A percentile compares a stretch with the other conserved stretches of the same genome.
Evolutionary conservation across 257 asterid genomes (phyloP).

Genomic region (Nicotiana benthamiana): DNA sequence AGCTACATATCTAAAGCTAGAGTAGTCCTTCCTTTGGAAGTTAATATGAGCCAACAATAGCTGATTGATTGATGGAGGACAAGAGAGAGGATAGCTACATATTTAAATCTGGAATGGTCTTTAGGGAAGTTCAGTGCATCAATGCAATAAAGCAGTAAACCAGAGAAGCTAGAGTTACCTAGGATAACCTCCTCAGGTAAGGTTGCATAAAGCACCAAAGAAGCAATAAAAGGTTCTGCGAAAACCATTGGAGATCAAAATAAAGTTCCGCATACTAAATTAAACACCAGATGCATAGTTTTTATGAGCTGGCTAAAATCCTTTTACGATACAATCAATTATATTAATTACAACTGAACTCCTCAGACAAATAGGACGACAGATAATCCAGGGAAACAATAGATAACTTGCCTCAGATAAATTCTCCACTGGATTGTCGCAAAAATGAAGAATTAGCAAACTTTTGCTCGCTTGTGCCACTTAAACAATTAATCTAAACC

Average conservation of each 20-base stretch:
- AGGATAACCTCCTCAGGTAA: not conserved
- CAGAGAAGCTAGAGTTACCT: not conserved
- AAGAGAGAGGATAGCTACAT: too few species aligned
- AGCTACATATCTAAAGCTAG: not conserved
- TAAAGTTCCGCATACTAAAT: not conserved
- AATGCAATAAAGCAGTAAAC: not conserved
- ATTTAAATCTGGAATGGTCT: too few species aligned
- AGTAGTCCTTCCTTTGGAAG: too few species aligned
- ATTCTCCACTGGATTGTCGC: not conserved
- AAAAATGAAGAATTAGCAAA: not conserved
- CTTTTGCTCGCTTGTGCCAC: not conserved
- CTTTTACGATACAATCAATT: not conserved
- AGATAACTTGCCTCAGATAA: not conserved
- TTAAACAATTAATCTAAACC: not conserved
- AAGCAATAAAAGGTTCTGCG: not conserved
- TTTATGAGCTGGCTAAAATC: not conserved
- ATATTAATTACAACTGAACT: not conserved
- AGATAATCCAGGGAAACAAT: not conserved
- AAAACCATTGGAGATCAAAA: not conserved
- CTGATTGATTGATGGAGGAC: not conserved
- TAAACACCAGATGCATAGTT: not conserved
- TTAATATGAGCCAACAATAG: not conserved
- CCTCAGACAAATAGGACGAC: not conserved
- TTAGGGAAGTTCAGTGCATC: too few species aligned
- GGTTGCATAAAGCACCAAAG: conserved; percentile 1